Evolutionary conservation across 2,329 filamentous ascomycete genomes (phyloP).

Genomic region (Fusarium circinatum): DNA sequence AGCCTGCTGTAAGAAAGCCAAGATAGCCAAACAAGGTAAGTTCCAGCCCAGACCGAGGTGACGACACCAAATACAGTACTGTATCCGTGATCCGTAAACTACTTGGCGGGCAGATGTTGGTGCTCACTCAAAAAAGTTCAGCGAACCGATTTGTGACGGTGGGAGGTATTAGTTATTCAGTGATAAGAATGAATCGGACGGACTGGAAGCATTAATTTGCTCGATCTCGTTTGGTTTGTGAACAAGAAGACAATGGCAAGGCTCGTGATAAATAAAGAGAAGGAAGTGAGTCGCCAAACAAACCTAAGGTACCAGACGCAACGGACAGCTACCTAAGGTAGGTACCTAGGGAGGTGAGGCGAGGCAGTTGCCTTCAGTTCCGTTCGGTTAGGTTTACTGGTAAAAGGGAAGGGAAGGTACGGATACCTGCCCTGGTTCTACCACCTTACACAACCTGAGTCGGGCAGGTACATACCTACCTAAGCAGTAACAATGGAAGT

Average conservation of each 20-base stretch:
- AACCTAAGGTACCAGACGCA: not conserved
- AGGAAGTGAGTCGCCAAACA: not conserved
- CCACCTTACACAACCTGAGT: slow-evolving; percentile 2
- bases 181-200: not conserved
- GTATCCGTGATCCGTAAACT: slow-evolving; percentile 2
- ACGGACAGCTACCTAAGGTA: not conserved
- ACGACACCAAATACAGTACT: slow-evolving; percentile 17
- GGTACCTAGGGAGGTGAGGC: not conserved
- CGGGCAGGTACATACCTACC: slow-evolving; percentile 16
- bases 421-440: not conserved
- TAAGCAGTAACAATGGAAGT: not conserved
- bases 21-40: slow-evolving; percentile 27
- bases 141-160: not conserved
- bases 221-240: not conserved
- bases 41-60: slow-evolving; percentile 15
- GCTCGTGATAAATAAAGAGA: not conserved
- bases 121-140: not conserved
- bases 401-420: slow-evolving; percentile 12
- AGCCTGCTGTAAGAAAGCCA: slow-evolving; percentile 10
- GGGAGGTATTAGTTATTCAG: not conserved
- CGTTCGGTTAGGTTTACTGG: not conserved
- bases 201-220: not conserved
- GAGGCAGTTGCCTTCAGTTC: slow-evolving; percentile 4
- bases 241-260: not conserved
- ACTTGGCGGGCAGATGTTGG: slow-evolving; percentile 19